Conservation (phyloP, 2,329 filamentous ascomycete genomes). For the Xylariaceae sp. region DNA sequence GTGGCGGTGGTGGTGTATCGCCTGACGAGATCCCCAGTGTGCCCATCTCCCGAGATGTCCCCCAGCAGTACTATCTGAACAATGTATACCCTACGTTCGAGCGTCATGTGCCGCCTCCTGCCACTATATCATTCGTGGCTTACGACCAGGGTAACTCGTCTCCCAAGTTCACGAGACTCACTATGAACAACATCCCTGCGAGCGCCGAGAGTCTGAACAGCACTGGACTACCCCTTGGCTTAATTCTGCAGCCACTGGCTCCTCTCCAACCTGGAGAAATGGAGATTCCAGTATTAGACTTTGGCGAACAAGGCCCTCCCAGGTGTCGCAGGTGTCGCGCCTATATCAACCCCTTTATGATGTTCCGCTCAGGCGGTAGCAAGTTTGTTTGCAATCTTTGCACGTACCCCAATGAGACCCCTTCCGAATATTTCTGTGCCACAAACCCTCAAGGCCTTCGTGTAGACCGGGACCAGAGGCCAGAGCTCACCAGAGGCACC, state of each 20-base stretch:
- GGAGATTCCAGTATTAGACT: slow-evolving; percentile 88
- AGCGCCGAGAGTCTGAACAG: slow-evolving; percentile 74
- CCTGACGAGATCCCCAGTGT: slow-evolving; percentile 92
- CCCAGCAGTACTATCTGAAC: slow-evolving; percentile 79
- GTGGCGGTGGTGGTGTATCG: slow-evolving; percentile 72
- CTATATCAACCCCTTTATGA: slow-evolving; percentile 99
- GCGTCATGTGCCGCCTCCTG: slow-evolving; percentile 85
- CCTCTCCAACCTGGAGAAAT: slow-evolving; percentile 79
- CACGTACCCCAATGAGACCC: slow-evolving; percentile 92
- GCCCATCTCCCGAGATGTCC: slow-evolving; percentile 76
- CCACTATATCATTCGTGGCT: slow-evolving; percentile 85
- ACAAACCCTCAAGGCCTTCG: slow-evolving; percentile 83
- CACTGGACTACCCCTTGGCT: slow-evolving; percentile 81
- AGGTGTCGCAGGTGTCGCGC: slow-evolving; percentile 89
- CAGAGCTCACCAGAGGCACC: slow-evolving; percentile 85
- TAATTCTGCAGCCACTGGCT: slow-evolving; percentile 86
- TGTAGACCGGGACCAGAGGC: slow-evolving; percentile 82
- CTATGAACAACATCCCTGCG: slow-evolving; percentile 88
- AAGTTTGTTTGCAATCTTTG: slow-evolving; percentile 99
- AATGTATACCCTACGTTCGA: slow-evolving; percentile 96
- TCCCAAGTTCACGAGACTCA: slow-evolving; percentile 87
- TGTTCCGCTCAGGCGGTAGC: slow-evolving; percentile 88
- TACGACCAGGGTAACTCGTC: slow-evolving; percentile 96
- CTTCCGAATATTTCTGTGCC: slow-evolving; percentile 88
- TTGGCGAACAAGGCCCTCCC: slow-evolving; percentile 86